Percentiles rank a stretch among this genome's conserved stretches.
Conservation (phyloP, 2,329 filamentous ascomycete species). For the Fusarium nanum region DNA sequence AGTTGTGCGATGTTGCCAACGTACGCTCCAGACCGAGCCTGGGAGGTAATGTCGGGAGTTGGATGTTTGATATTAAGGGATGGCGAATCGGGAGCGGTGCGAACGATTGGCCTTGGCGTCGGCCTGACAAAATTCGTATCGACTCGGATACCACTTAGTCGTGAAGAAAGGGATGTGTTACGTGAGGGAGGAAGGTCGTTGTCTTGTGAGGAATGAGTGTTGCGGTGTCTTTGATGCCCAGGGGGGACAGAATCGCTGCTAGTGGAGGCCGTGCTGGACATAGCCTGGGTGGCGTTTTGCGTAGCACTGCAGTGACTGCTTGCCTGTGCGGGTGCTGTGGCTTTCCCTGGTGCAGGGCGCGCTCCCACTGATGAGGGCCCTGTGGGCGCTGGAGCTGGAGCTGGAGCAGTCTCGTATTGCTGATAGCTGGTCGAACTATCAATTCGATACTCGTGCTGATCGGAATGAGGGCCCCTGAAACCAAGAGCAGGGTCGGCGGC, state of each 20-base stretch:
- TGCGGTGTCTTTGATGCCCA: conserved; percentile 39
- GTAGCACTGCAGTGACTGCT: conserved; percentile 36
- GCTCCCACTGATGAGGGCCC: conserved; percentile 25
- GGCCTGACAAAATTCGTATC: conserved; percentile 57
- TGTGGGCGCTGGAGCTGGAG: conserved; percentile 40
- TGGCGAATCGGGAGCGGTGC: conserved; percentile 59
- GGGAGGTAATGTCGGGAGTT: conserved; percentile 67
- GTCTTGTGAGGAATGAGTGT: conserved; percentile 38
- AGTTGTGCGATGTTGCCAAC: conserved; percentile 77
- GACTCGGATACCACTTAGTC: conserved; percentile 56
- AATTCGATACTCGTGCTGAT: conserved; percentile 28
- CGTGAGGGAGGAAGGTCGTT: conserved; percentile 29
- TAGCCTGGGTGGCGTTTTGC: conserved; percentile 39
- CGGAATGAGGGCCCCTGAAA: conserved; percentile 40
- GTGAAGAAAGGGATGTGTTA: conserved; percentile 44
- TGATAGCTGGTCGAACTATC: conserved; percentile 17
- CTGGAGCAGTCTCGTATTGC: conserved; percentile 44
- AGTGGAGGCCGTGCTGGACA: conserved; percentile 37
- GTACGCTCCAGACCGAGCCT: conserved; percentile 69
- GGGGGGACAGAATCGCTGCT: conserved; percentile 37
- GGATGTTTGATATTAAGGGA: conserved; percentile 66
- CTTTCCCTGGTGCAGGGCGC: conserved; percentile 35
- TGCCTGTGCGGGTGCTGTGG: conserved; percentile 31
- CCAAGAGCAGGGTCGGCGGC: conserved; percentile 32
- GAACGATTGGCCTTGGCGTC: conserved; percentile 60